These are phyloP conservation scores for Penicillium hesseltinei DNA, from an alignment of 2,329 filamentous ascomycete species.

Conservation along the genomic window DNA sequence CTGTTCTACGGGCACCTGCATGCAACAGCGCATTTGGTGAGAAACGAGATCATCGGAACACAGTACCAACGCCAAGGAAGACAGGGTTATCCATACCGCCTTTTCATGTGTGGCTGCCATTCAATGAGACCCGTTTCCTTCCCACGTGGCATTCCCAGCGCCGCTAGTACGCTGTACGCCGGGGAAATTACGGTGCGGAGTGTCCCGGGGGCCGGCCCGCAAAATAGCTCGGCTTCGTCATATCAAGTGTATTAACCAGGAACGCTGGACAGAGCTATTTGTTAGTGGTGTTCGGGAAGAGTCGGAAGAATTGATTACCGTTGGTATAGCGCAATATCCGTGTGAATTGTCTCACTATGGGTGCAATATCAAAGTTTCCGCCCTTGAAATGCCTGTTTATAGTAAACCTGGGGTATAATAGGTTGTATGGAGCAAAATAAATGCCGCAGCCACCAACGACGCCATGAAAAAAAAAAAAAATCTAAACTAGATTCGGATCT, in stretches of 20 bases:
- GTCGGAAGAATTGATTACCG: neutral
- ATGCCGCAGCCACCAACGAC: conserved; percentile 1
- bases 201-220: conserved; percentile 1
- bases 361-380: neutral
- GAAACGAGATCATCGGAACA: neutral
- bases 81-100: conserved; percentile 15
- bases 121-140: conserved; percentile 8
- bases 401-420: conserved; percentile 1
- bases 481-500: neutral
- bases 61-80: conserved; percentile 6
- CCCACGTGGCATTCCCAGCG: conserved; percentile 21
- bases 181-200: neutral
- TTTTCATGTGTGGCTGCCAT: conserved; percentile 11
- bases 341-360: neutral
- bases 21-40: neutral
- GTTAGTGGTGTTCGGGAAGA: neutral
- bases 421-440: neutral
- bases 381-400: neutral
- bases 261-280: neutral
- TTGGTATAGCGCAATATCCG: conserved; percentile 5
- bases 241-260: conserved; percentile 5
- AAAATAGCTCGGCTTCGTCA: conserved; percentile 3
- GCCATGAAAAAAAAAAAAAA: neutral
- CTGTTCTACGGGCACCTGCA: conserved; percentile 9
- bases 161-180: neutral